Evolutionary conservation across 495 filamentous ascomycete species (phyloP), one percentile per base, ranked within the genome.

Genomic region (Penicillium samsonianum): DNA sequence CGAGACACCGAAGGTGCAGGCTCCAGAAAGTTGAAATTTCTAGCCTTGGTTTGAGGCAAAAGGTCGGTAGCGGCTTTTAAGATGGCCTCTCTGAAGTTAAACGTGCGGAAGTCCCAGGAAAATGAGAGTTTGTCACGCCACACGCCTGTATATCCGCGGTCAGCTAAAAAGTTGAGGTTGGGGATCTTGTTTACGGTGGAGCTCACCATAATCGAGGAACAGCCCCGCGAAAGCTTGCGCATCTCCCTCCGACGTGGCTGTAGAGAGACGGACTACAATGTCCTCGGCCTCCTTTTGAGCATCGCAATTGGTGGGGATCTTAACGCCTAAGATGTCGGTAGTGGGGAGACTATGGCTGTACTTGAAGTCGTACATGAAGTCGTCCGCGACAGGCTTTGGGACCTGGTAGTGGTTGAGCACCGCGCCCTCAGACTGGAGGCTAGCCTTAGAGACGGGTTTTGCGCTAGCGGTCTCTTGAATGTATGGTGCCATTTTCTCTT

Each of bases 301-400:
- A 54, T 64, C 47, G 31, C 58, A 61, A 48, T 67, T 55, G 30
- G 26, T 25, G 19, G 61, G 58, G 43, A 67, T 57, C 11, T 64
- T 41, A 55, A 62, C 30, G 8, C 58, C 64, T 22, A 58, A 30
- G 3, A 57, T 33, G 19, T 60, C 55, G 25, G 54, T 50, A 20
- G 64, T 64, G 17, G 64, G 64, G 14, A 67, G 64, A 46, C n/a
- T 33, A 44, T 61, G 58, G 51, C 79, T 80, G 43, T 61, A 62
- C 43, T 79, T 78, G 57, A 62, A 56, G 52, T 76, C 53, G 60
- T 69, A 58, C 64, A 64, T 67, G 48, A 61, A 56, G 43, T 55
- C 48, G 22, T 65, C 49, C 9, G 55, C 54, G 41, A 73, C 55
- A 9, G 43, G 38, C 26, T 57, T 56, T 42, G 16, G 31, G 23